Evolutionary conservation across 495 filamentous ascomycete genomes (phyloP).

Genomic region (Chlorociboria aeruginascens): DNA sequence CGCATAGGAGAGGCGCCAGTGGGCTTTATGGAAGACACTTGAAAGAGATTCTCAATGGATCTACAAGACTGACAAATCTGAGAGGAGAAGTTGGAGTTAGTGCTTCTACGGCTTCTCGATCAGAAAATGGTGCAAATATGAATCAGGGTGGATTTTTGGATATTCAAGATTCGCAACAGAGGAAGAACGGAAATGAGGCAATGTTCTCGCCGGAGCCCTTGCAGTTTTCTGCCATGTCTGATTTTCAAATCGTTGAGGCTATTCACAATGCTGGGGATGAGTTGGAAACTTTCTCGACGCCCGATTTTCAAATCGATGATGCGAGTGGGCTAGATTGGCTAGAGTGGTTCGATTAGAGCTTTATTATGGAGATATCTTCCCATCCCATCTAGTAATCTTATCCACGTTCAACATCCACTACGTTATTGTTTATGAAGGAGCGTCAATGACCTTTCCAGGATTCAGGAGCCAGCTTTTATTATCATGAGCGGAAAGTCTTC

Average conservation of each 20-base stretch:
- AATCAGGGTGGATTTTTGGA: background rate
- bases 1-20: slow-evolving; percentile 51
- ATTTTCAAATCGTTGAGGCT: slow-evolving; percentile 50
- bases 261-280: slow-evolving; percentile 46
- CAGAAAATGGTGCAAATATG: background rate
- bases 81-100: background rate
- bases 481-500: no score
- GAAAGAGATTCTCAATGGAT: slow-evolving; percentile 40
- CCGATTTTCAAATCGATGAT: slow-evolving; percentile 43
- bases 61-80: background rate
- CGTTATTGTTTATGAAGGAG: no score
- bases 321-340: slow-evolving; percentile 43
- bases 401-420: no score
- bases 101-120: background rate
- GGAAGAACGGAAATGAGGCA: background rate
- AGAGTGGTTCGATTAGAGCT: slow-evolving; percentile 38
- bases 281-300: slow-evolving; percentile 37
- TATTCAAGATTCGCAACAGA: background rate
- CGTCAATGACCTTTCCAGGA: no score
- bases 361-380: background rate
- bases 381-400: no score
- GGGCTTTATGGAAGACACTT: slow-evolving; percentile 50
- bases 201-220: slow-evolving; percentile 23
- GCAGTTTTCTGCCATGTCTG: slow-evolving; percentile 57
- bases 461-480: no score